Evolutionary conservation across 495 filamentous ascomycete genomes (phyloP), one percentile per base, ranked within the genome.

Genomic region (Neurospora pannonica): DNA sequence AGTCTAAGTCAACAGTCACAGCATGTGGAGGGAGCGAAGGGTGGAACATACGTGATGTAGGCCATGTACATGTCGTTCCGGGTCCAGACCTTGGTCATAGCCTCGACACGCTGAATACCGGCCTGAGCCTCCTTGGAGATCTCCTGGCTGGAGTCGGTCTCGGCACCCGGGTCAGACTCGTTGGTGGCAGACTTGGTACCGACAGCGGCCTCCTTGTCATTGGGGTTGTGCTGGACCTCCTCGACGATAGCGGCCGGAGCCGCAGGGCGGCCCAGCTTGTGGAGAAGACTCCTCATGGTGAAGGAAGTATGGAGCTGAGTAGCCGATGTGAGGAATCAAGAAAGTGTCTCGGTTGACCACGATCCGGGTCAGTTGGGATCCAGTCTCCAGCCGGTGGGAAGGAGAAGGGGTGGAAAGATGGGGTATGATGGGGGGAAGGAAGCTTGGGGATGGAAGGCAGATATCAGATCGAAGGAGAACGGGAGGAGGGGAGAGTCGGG

Each of bases 11-110:
- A n/a, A 72, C 43, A 11, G 28, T 34, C 71, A 19, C 36, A 67
- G 37, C 34, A 71, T 62, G 60, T 34, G 38, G 39, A 39, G 31
- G 24, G 19, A 15, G 37, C 3, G 34, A 34, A 38, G 28, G 38
- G 43, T 3, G 4, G 0, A 21, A 75, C 78, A 36, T 79, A 81
- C 79, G 78, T 76, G 71, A 79, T 24, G 70, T 79, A 79, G 37
- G 78, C 78, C 5, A 77, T n/a, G 37, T 77, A 74, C 11, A 79
- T 43, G 54, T 79, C 70, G 5, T 40, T 46, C 34, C 39, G 76
- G 17, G 77, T 77, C 79, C 79, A 80, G 21, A 77, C 76, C 54
- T 77, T 78, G 48, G 78, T 77, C n/a, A 79, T 15, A 38, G 78
- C 79, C 54, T 80, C 74, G 24, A 81, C 72, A 38, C 72, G 71